Base-by-base conservation (phyloP, 2,329 filamentous ascomycete species). In the Aplosporella prunicola region DNA sequence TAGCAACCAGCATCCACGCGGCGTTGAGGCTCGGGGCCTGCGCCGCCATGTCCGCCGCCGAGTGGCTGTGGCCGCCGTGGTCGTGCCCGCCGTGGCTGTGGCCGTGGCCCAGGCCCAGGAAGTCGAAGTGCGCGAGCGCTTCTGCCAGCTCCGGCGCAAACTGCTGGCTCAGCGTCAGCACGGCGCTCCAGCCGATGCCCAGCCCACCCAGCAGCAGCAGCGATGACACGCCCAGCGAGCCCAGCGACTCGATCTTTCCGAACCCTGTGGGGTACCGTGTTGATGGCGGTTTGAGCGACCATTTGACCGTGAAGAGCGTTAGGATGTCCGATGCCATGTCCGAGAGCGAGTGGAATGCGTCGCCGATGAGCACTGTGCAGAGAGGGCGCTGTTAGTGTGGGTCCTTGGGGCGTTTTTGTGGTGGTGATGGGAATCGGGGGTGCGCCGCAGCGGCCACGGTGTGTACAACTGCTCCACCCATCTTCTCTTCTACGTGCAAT, bases 201-300 rank as follows among this genome's bases (percentile, higher is more conserved):
- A 94, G 65, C 34, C 91, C 91, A 44, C 91, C 91, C 32, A 80
- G 77, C 2, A 98, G 73, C 50, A 98, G 69, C 64, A 98, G 82
- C 45, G 87, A 80, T 49, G 88, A 95, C 22, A 98, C 91, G 11
- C 89, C 91, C 42, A 98, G 66, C 15, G 87, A 91, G 14, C 91
- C 91, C 55, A 98, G 65, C 52, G 87, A 94, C 68, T 98, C 91
- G n/a, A 98, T 76, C 67, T 98, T 98, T 56, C 91, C 91, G 56
- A 93, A 98, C 2, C 91, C 91, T 51, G 79, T 77, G 2, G 91
- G 91, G 56, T 94, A 98, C 26, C 74, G 74, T 38, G 82, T 73
- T 9, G 83, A 85, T 0, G 91, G 87, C 5, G 85, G 80, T 51
- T 82, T 86, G 43, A 96, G 65, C 42, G 88, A 93, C 78, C 84